These are phyloP conservation scores for Venturia aucupariae DNA, from an alignment of 2,329 filamentous ascomycete species.

Conservation along the genomic window DNA sequence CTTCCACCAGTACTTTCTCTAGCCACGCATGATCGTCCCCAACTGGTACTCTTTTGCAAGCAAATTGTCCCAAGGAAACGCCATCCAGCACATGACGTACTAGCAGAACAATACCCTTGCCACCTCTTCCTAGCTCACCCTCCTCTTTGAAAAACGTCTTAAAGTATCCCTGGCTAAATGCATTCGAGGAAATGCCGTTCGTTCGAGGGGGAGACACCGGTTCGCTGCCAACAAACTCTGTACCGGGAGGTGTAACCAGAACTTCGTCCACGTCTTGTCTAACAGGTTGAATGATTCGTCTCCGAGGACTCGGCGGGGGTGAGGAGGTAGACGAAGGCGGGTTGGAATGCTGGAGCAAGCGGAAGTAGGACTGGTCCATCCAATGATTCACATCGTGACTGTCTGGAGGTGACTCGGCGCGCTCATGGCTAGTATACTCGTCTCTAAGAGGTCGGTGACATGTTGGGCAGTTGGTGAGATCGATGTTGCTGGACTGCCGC, in stretches of 20 bases:
- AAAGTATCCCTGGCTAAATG: conserved; percentile 91
- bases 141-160: conserved; percentile 88
- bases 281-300: conserved; percentile 31
- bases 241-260: conserved; percentile 44
- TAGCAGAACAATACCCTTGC: conserved; percentile 90
- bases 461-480: conserved; percentile 71
- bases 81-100: conserved; percentile 88
- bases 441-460: conserved; percentile 65
- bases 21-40: conserved; percentile 90
- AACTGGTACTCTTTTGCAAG: conserved; percentile 93
- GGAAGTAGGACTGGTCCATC: conserved; percentile 78
- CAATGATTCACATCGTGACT: conserved; percentile 38
- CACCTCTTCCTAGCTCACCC: conserved; percentile 73
- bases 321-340: conserved; percentile 41
- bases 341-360: conserved; percentile 65
- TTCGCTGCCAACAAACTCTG: conserved; percentile 39
- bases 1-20: conserved; percentile 87
- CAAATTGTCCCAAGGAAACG: conserved; percentile 80
- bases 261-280: conserved; percentile 27
- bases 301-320: conserved; percentile 40
- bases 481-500: conserved; percentile 40
- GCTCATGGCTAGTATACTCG: conserved; percentile 29
- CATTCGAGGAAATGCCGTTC: conserved; percentile 71
- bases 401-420: conserved; percentile 21
- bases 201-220: conserved; percentile 29